Conservation (phyloP, 495 filamentous ascomycete genomes). For the Evernia prunastri region DNA sequence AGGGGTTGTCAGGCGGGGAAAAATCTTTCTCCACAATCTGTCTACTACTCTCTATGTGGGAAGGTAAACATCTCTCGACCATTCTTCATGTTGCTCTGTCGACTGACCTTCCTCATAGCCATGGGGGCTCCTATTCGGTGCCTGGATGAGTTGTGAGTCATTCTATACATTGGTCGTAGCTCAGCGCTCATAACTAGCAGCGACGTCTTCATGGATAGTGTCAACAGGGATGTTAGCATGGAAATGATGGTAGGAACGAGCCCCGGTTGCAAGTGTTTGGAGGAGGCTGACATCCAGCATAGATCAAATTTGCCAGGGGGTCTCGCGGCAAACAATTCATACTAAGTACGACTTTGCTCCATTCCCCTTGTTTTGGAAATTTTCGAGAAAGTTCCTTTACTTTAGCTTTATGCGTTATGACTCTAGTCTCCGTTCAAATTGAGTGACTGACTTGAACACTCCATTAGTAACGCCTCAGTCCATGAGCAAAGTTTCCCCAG, state of each 20-base stretch:
- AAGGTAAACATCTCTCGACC: background rate
- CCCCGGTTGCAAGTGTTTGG: conserved; percentile 12
- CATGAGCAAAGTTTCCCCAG: conserved; percentile 53
- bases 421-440: background rate
- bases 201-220: conserved; percentile 98
- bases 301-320: conserved; percentile 76
- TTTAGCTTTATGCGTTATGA: background rate
- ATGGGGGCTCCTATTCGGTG: conserved; percentile 95
- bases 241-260: conserved; percentile 74
- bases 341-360: conserved; percentile 42
- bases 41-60: conserved; percentile 81
- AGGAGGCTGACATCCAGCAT: conserved; percentile 21
- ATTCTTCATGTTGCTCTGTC: background rate
- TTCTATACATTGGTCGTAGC: background rate
- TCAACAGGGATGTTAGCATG: conserved; percentile 89
- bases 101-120: conserved; percentile 50
- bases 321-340: conserved; percentile 90
- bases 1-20: conserved; percentile 89
- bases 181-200: conserved; percentile 31
- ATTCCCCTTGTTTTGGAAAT: background rate
- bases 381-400: background rate
- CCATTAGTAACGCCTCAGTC: conserved; percentile 70
- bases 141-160: conserved; percentile 81
- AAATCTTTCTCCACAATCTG: conserved; percentile 98
- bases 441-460: background rate